phyloP scores from a whole-genome alignment of 192 early-diverging fungal species.

The Endogone sp. region DNA sequence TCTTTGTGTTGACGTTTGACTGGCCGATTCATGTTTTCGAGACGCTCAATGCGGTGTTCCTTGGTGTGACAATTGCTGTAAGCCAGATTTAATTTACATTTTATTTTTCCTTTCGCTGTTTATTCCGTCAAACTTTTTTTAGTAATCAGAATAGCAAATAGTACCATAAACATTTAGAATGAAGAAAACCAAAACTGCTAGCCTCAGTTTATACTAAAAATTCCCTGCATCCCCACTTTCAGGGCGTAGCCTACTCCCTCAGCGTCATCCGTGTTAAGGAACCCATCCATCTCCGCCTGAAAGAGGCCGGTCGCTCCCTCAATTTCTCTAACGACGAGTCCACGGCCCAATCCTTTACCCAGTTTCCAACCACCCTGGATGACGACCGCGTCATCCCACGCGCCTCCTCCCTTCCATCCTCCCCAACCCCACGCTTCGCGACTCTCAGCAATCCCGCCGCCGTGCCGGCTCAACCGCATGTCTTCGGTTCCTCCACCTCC shows the following conservation, averaged over 20 bases:
- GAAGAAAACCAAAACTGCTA: no score
- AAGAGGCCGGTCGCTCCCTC: not conserved
- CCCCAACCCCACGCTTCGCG: not conserved
- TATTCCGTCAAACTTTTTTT: not conserved
- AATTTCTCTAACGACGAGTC: not conserved
- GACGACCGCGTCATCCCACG: not conserved
- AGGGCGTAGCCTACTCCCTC: not conserved
- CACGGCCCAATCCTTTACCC: not conserved
- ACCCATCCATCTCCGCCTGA: not conserved
- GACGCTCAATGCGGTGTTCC: no score
- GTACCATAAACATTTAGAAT: no score
- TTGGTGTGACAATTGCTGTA: no score
- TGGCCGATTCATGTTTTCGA: no score
- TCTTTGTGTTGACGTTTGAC: no score
- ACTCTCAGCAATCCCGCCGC: not conserved
- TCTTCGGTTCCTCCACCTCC: not conserved
- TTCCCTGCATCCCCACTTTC: not conserved
- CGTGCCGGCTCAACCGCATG: no score
- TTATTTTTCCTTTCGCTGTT: not conserved
- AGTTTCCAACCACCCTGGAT: not conserved
- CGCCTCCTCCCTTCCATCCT: not conserved
- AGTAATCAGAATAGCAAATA: no score
- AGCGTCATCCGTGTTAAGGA: not conserved
- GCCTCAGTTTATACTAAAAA: not conserved
- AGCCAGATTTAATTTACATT: no score